These are phyloP conservation scores for Agastache rugosa DNA, from an alignment of 257 asterid genomes.

Conservation along the genomic window DNA sequence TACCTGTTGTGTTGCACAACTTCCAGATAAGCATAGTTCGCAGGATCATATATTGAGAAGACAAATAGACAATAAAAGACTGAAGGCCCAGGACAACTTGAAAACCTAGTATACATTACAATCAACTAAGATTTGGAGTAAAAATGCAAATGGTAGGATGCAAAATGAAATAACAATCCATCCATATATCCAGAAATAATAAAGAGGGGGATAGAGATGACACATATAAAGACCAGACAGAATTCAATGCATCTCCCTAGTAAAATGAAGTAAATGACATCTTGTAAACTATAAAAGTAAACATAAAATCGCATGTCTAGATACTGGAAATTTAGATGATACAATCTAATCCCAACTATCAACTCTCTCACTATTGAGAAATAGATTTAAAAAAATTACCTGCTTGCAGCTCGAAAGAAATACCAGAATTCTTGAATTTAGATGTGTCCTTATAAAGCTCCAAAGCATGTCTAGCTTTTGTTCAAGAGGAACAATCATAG, in stretches of 20 bases:
- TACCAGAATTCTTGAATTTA: slow-evolving; percentile 77
- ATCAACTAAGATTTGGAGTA: neutral
- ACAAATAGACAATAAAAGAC: neutral
- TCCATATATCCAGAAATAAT: neutral
- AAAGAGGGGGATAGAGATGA: neutral
- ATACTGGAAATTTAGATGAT: slow-evolving; percentile 9
- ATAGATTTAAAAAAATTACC: slow-evolving; percentile 48
- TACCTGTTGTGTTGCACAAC: slow-evolving; percentile 56
- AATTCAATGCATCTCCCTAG: slow-evolving; percentile 4
- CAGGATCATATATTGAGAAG: neutral
- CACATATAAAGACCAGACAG: neutral
- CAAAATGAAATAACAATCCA: neutral
- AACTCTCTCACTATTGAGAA: neutral
- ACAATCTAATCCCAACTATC: slow-evolving; percentile 19
- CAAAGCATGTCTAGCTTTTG: slow-evolving; percentile 89
- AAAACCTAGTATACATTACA: slow-evolving; percentile 1
- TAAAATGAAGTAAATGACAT: neutral
- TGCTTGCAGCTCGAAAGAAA: slow-evolving; percentile 93
- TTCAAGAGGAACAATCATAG: slow-evolving; percentile 80
- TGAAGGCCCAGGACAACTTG: neutral
- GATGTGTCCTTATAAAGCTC: slow-evolving; percentile 92
- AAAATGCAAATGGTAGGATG: neutral
- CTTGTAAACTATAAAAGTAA: neutral
- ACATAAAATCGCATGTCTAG: neutral
- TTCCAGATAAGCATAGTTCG: slow-evolving; percentile 31